Percentiles rank a stretch among this genome's conserved stretches.
phyloP scores from a whole-genome alignment of 2,329 filamentous ascomycete genomes.

The Fusarium praegraminearum region DNA sequence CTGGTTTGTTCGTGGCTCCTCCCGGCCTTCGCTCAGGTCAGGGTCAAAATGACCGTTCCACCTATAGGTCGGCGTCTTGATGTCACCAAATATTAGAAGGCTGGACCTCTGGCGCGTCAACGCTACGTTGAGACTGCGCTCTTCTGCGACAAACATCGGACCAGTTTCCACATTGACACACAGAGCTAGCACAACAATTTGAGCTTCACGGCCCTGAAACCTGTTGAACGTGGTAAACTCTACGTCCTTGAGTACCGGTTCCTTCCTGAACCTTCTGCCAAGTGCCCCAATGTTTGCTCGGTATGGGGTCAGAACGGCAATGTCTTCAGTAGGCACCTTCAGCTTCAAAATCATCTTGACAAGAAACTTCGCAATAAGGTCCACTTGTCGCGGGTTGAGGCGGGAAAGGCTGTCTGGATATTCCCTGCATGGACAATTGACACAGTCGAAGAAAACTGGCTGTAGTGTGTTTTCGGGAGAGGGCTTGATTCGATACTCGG shows the following conservation, averaged over 20 bases:
- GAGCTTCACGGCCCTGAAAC: slow-evolving; percentile 3
- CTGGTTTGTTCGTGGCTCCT: background rate
- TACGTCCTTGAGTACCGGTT: accelerated
- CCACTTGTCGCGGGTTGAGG: background rate
- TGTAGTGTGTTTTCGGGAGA: accelerated
- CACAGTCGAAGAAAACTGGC: background rate
- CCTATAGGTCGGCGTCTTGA: background rate
- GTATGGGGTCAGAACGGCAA: slow-evolving; percentile 7
- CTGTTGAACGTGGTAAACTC: background rate
- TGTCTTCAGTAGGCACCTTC: background rate
- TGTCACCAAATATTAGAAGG: slow-evolving; percentile 11
- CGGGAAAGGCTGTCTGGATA: background rate
- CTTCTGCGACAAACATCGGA: background rate
- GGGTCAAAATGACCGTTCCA: background rate
- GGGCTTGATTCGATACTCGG: accelerated
- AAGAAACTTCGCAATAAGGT: background rate
- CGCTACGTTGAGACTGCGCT: background rate
- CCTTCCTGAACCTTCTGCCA: background rate
- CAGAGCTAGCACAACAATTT: background rate
- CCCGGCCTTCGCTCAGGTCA: too few species aligned
- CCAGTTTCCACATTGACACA: background rate
- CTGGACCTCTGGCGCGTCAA: slow-evolving; percentile 7
- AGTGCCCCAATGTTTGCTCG: background rate
- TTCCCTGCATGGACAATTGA: background rate
- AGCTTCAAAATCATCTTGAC: background rate